These are phyloP conservation scores for Cutaneotrichosporon cyanovorans DNA, from an alignment of 1,284 basidiomycete species.

Conservation along the genomic window DNA sequence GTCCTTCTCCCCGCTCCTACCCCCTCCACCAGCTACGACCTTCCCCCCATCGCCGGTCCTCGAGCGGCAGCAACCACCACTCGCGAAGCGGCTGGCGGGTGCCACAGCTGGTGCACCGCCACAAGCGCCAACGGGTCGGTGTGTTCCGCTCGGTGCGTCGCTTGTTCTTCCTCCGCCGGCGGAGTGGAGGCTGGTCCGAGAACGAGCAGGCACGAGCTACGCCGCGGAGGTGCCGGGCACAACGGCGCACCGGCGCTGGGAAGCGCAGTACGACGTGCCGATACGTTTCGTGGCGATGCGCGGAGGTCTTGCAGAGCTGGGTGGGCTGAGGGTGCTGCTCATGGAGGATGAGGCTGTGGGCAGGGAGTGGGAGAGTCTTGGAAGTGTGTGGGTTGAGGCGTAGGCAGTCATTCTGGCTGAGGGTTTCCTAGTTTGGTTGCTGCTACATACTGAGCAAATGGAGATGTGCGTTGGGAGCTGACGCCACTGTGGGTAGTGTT, in stretches of 20 bases:
- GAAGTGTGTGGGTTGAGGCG: slow-evolving; percentile 11
- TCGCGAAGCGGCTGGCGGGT: slow-evolving; percentile 4
- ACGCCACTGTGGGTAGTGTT: too few species aligned
- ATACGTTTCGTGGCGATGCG: slow-evolving; percentile 26
- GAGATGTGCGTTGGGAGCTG: too few species aligned
- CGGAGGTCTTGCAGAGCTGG: slow-evolving; percentile 30
- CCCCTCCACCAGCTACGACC: not conserved
- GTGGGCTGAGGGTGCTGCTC: slow-evolving; percentile 32
- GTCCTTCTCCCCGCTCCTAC: too few species aligned
- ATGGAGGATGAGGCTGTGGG: slow-evolving; percentile 14
- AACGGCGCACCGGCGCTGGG: slow-evolving; percentile 20
- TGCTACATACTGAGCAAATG: too few species aligned
- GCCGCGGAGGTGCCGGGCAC: slow-evolving; percentile 18
- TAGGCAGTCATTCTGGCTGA: not conserved
- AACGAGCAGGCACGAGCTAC: slow-evolving; percentile 27
- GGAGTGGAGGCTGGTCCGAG: slow-evolving; percentile 16
- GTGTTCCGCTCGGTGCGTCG: slow-evolving; percentile 22
- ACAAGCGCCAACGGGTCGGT: slow-evolving; percentile 8
- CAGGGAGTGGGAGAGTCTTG: slow-evolving; percentile 28
- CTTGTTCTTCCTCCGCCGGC: slow-evolving; percentile 12
- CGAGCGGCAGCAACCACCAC: not conserved
- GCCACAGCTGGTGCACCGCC: not conserved
- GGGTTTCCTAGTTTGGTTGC: too few species aligned
- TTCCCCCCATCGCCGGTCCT: slow-evolving; percentile 20
- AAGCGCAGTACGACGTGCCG: slow-evolving; percentile 20